A percentile compares a stretch with the other conserved stretches of the same genome.
Conservation (phyloP, 768 basidiomycete species). For the Lyophyllum atratum region DNA sequence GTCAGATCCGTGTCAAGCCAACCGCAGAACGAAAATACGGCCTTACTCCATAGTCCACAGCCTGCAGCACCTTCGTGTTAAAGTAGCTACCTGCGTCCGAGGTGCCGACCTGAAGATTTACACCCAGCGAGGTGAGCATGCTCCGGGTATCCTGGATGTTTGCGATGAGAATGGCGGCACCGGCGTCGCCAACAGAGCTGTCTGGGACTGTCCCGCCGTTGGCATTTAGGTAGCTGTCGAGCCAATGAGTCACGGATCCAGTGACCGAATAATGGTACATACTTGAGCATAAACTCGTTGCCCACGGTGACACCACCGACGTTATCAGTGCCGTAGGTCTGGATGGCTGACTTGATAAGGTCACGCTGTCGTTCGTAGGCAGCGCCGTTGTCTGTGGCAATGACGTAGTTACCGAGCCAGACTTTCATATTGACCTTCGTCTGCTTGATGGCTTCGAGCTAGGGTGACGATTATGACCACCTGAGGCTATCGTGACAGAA, state of each 20-base stretch:
- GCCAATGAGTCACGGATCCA: neutral
- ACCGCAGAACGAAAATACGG: neutral
- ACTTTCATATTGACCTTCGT: constrained; percentile 89
- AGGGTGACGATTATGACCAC: neutral
- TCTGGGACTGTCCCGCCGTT: constrained; percentile 58
- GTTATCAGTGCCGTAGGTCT: constrained; percentile 75
- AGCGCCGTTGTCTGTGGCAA: constrained; percentile 59
- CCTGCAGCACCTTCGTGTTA: constrained; percentile 64
- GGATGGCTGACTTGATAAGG: constrained; percentile 64
- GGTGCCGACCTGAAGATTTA: constrained; percentile 71
- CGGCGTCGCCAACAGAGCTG: constrained; percentile 55
- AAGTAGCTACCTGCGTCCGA: constrained; percentile 89
- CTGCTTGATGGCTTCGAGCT: constrained; percentile 86
- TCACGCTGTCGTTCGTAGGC: constrained; percentile 77
- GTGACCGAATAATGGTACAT: constrained; percentile 19
- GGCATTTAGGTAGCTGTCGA: constrained; percentile 55
- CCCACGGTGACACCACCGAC: constrained; percentile 87
- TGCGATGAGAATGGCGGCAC: constrained; percentile 62
- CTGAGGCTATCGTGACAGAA: neutral
- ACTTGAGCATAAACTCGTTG: constrained; percentile 89
- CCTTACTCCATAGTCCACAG: constrained; percentile 71
- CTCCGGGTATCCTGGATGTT: constrained; percentile 68
- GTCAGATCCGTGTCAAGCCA: neutral
- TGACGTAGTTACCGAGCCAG: constrained; percentile 71
- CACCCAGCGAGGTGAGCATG: constrained; percentile 54